Conservation (phyloP, 257 asterid genomes). For the Solanum pinnatisectum region DNA sequence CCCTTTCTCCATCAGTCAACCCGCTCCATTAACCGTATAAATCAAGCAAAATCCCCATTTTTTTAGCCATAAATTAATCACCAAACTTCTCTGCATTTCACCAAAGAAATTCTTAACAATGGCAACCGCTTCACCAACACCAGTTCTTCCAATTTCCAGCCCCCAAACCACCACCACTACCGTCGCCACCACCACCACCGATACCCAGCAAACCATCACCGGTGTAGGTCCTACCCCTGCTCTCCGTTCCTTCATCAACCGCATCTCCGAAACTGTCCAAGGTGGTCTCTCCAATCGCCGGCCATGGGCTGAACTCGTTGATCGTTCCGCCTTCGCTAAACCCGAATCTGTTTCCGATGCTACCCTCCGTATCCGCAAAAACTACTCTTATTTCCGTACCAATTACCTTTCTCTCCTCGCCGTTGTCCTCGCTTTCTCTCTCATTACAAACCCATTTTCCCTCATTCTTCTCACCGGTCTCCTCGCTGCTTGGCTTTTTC, state of each 20-base stretch:
- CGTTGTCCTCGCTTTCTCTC: conserved; percentile 45
- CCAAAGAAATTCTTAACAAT: background rate
- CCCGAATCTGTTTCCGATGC: conserved; percentile 74
- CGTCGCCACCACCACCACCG: background rate
- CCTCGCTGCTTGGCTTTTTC: conserved; percentile 78
- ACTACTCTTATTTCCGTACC: conserved; percentile 53
- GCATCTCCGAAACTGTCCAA: conserved; percentile 39
- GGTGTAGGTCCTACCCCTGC: conserved; percentile 28
- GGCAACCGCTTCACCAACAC: conserved; percentile 40
- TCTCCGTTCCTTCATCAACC: conserved; percentile 36
- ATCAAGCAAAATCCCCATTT: background rate
- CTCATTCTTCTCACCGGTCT: conserved; percentile 59
- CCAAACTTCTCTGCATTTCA: background rate
- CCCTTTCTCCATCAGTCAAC: background rate
- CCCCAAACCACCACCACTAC: conserved; percentile 13
- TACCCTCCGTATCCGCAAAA: conserved; percentile 66
- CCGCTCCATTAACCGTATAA: background rate
- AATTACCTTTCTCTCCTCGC: conserved; percentile 55
- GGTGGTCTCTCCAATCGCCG: conserved; percentile 61
- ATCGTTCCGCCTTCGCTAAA: conserved; percentile 65
- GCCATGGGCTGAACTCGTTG: conserved; percentile 72
- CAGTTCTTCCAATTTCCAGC: conserved; percentile 56
- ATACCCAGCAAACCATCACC: conserved; percentile 1
- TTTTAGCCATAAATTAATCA: background rate
- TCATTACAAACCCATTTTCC: conserved; percentile 62